Conservation (phyloP, 169 alveolate species). For the Eimeria zaria region DNA sequence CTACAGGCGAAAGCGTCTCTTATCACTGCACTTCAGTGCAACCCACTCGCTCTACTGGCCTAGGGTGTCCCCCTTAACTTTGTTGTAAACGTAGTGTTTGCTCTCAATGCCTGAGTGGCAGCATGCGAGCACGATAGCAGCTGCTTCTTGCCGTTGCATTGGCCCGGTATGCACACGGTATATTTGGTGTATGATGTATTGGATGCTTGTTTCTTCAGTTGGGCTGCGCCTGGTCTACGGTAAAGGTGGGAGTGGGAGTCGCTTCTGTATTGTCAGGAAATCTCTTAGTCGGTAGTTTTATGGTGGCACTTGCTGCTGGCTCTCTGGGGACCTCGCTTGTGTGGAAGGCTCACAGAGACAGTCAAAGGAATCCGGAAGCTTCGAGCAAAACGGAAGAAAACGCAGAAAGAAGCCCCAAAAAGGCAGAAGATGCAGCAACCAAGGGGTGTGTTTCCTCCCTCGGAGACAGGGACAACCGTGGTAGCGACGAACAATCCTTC, state of each 20-base stretch:
- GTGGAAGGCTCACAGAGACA: conserved; percentile 71
- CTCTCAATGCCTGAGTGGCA: no score
- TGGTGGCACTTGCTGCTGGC: conserved; percentile 66
- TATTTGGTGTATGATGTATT: not conserved
- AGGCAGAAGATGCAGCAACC: not conserved
- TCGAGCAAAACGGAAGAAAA: not conserved
- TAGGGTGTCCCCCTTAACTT: no score
- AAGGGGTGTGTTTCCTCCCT: not conserved
- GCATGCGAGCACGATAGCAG: no score
- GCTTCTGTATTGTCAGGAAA: conserved; percentile 53
- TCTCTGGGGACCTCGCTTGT: conserved; percentile 62
- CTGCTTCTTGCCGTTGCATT: not conserved
- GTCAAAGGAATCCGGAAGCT: not conserved
- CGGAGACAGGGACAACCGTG: not conserved
- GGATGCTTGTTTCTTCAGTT: conserved; percentile 18
- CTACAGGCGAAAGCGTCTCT: not conserved
- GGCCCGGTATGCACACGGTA: not conserved
- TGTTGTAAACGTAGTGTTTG: no score
- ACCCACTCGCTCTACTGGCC: not conserved
- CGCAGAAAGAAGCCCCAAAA: not conserved
- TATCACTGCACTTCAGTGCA: not conserved
- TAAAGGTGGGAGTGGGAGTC: conserved; percentile 66
- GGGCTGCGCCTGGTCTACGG: conserved; percentile 79
- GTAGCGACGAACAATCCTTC: not conserved
- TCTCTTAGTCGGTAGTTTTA: conserved; percentile 30